phyloP scores from a whole-genome alignment of 2,329 filamentous ascomycete species.

The Aspergillus quadrilineatus region DNA sequence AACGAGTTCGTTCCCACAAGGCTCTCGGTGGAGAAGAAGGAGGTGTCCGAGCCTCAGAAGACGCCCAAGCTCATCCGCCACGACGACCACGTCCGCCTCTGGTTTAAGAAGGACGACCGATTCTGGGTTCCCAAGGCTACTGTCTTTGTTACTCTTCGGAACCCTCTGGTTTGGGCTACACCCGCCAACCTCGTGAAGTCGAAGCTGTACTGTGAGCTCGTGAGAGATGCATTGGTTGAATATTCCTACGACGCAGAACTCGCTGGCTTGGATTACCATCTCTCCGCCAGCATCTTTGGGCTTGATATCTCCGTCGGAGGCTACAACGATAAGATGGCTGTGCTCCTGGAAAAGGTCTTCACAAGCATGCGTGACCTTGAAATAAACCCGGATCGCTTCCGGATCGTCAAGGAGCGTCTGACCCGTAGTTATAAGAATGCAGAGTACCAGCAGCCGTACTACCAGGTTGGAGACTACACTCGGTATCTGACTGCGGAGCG shows the following conservation, averaged over 20 bases:
- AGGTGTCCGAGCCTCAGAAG: constrained; percentile 71
- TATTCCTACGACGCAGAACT: constrained; percentile 96
- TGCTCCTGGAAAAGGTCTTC: constrained; percentile 86
- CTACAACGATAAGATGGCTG: constrained; percentile 94
- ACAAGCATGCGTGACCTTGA: constrained; percentile 79
- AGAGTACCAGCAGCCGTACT: constrained; percentile 83
- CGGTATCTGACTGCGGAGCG: constrained; percentile 76
- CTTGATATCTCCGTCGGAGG: constrained; percentile 77
- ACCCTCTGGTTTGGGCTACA: constrained; percentile 74
- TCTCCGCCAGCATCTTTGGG: constrained; percentile 70
- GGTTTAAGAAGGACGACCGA: constrained; percentile 98
- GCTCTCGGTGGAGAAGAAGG: constrained; percentile 91
- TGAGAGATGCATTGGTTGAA: constrained; percentile 84
- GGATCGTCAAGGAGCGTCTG: constrained; percentile 84
- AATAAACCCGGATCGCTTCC: constrained; percentile 82
- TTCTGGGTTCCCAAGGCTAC: constrained; percentile 98
- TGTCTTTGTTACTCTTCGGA: constrained; percentile 75
- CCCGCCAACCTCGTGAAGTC: constrained; percentile 76
- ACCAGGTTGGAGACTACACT: constrained; percentile 80
- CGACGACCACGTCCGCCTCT: constrained; percentile 75
- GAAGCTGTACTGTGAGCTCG: constrained; percentile 77
- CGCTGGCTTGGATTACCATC: constrained; percentile 79
- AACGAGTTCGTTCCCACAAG: constrained; percentile 96
- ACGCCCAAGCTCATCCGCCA: constrained; percentile 81
- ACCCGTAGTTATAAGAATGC: constrained; percentile 78